A percentile compares a stretch with the other conserved stretches of the same genome.
Evolutionary conservation across 2,329 filamentous ascomycete species (phyloP).

Genomic region (Penicillium hordei): DNA sequence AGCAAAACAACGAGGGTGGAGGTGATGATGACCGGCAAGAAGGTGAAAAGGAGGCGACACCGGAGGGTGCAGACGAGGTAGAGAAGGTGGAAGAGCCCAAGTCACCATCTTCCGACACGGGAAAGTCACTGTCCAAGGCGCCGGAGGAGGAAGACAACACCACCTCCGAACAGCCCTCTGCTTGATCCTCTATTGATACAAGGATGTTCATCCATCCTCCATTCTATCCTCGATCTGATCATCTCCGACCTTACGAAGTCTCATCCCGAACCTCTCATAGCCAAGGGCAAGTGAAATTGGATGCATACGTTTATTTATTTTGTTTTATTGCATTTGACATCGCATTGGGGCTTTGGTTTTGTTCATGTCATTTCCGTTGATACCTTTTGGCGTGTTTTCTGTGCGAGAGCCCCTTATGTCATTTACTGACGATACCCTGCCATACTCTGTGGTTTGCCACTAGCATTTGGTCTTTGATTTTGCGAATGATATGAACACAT

Average conservation of each 20-base stretch:
- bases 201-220: background rate
- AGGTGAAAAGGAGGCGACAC: background rate
- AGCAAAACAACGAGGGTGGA: conserved; percentile 16
- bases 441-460: conserved; percentile 20
- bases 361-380: conserved; percentile 10
- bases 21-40: background rate
- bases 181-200: background rate
- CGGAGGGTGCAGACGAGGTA: background rate
- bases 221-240: background rate
- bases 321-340: conserved; percentile 3
- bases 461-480: conserved; percentile 7
- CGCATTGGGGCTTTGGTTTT: conserved; percentile 5
- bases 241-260: background rate
- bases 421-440: conserved; percentile 30
- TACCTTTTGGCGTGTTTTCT: conserved; percentile 19
- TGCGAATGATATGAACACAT: conserved; percentile 4
- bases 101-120: background rate
- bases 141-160: background rate
- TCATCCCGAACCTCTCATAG: background rate
- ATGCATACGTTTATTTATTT: background rate
- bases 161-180: background rate
- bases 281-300: background rate
- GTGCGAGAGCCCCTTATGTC: conserved; percentile 18
- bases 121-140: background rate
- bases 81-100: conserved; percentile 7